Evolutionary conservation across 2,329 filamentous ascomycete genomes (phyloP).

Genomic region (Kalmusia sp.): DNA sequence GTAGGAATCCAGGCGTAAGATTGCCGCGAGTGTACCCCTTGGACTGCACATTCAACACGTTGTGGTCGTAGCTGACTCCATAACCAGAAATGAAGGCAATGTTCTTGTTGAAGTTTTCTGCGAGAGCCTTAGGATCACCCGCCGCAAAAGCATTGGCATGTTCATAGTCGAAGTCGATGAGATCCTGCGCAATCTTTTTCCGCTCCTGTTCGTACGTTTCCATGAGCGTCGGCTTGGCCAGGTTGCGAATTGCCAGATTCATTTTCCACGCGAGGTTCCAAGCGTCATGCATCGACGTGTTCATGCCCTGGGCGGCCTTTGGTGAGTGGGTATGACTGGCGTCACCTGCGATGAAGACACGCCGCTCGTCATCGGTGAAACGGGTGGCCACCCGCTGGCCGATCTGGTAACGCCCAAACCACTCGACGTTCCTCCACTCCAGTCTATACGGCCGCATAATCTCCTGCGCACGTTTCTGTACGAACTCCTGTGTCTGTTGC

Average conservation of each 20-base stretch:
- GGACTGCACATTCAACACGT: conserved; percentile 67
- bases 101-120: conserved; percentile 73
- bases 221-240: conserved; percentile 48
- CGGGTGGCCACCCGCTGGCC: conserved; percentile 56
- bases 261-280: conserved; percentile 56
- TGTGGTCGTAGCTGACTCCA: conserved; percentile 71
- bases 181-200: conserved; percentile 52
- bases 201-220: conserved; percentile 51
- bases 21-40: conserved; percentile 56
- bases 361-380: conserved; percentile 51
- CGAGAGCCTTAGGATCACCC: conserved; percentile 68
- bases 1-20: conserved; percentile 53
- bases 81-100: conserved; percentile 77
- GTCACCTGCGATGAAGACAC: conserved; percentile 59
- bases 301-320: conserved; percentile 55
- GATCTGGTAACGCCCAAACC: conserved; percentile 60
- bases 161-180: conserved; percentile 55
- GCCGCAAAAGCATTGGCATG: conserved; percentile 62
- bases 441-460: conserved; percentile 56
- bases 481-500: conserved; percentile 66
- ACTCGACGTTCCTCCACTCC: conserved; percentile 55
- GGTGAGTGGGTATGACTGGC: conserved; percentile 52
- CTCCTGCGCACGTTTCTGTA: conserved; percentile 68
- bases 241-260: conserved; percentile 47
- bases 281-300: conserved; percentile 53